Base-by-base conservation (phyloP, 177 flowering plant genomes). In the Vitis hybrid region DNA sequence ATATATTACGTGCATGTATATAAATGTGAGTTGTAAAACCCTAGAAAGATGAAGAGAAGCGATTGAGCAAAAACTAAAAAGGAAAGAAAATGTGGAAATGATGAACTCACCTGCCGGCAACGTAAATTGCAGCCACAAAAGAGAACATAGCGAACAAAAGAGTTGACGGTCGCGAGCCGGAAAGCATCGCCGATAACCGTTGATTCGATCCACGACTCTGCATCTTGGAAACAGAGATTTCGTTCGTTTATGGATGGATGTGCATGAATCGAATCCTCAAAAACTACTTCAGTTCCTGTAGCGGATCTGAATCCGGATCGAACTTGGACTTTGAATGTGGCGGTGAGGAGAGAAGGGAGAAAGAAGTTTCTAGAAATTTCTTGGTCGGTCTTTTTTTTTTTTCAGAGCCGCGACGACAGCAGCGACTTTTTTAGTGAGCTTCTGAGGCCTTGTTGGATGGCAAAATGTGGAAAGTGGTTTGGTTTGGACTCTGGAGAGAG, bases 101-200 rank as follows among this genome's bases (percentile, higher is more conserved):
- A 60, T 13, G 40, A 60, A 78, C 80, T 68, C 35, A 93, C 99
- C 97, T 67, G 67, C 97, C 88, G 56, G 88, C 90, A 10, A 87
- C 83, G 56, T 85, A 87, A 51, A 87, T 54, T 56, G 87, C 52
- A 63, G 90, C 87, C 75, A 85, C 76, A 65, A 82, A 73, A 57
- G 88, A 84, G 62, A 87, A 79, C 90, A 85, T 87, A 51, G 87
- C 67, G 50, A 87, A 60, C 75, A 83, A 62, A 10, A 85, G 76
- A 30, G 81, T 69, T 3, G 86, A 76, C 48, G 83, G 68, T 56
- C 80, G 79, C 17, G 83, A 76, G 60, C 82, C 68, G 17, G 67
- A 61, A 4, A 54, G 72, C 77, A 80, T 67, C 12, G 76, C 74
- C 2, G 78, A 67, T 14, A 74, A 72, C 51, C 74, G 71, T 60